Conservation (phyloP, 169 alveolate species). For the Besnoitia besnoiti region DNA sequence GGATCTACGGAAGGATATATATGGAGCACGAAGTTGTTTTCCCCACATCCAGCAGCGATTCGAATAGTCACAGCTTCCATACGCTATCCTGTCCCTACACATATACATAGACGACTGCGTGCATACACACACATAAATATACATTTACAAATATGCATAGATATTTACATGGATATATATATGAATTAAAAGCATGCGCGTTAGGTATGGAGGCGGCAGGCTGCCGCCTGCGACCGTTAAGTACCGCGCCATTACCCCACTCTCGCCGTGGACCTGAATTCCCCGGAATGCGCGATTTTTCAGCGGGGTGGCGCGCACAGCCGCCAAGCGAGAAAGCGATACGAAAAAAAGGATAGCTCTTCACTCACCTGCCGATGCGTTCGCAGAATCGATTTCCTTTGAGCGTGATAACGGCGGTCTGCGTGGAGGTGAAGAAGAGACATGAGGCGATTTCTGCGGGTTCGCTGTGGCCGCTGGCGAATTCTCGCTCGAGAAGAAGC, state of each 20-base stretch:
- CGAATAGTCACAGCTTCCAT: no score
- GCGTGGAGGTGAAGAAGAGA: neutral
- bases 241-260: no score
- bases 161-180: neutral
- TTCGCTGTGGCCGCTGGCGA: neutral
- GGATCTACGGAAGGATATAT: no score
- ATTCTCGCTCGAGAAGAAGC: neutral
- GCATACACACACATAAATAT: neutral
- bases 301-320: no score
- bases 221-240: no score
- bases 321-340: no score
- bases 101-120: neutral
- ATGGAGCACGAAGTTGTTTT: no score
- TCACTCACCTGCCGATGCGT: conserved; percentile 3
- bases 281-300: no score
- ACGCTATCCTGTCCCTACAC: no score
- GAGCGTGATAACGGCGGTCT: neutral
- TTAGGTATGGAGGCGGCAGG: no score
- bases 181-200: neutral
- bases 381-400: conserved; percentile 15
- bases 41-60: no score
- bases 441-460: neutral
- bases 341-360: neutral
- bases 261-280: no score
- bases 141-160: neutral